These are phyloP conservation scores for Artemisia tridentata DNA, from an alignment of 129 eudicot species.

Conservation along the genomic window DNA sequence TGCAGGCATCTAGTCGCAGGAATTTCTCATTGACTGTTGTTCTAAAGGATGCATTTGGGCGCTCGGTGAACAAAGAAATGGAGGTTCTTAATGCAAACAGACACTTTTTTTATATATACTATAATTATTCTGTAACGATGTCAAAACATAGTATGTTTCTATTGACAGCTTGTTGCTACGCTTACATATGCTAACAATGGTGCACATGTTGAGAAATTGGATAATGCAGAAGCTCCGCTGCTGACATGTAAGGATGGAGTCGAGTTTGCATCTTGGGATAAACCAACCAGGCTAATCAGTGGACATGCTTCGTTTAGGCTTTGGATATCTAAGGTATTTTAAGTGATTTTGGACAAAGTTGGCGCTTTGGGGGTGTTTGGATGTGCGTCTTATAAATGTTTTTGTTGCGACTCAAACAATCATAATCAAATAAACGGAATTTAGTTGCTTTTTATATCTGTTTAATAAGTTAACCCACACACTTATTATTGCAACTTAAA, in stretches of 20 bases:
- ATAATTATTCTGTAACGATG: not conserved
- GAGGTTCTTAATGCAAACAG: slow-evolving; percentile 50
- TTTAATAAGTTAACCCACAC: not conserved
- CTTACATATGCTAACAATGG: slow-evolving; percentile 69
- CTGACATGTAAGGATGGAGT: slow-evolving; percentile 62
- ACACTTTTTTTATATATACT: slow-evolving; percentile 8
- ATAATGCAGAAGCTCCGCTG: slow-evolving; percentile 77
- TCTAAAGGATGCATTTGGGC: slow-evolving; percentile 58
- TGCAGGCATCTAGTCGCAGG: slow-evolving; percentile 78
- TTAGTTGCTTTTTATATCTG: not conserved
- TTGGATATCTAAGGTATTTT: slow-evolving; percentile 75
- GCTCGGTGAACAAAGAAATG: slow-evolving; percentile 55
- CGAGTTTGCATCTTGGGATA: slow-evolving; percentile 72
- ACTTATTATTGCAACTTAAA: not conserved
- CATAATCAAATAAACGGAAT: not conserved
- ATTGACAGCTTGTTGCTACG: slow-evolving; percentile 73
- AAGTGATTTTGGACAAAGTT: slow-evolving; percentile 1
- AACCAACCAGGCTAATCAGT: slow-evolving; percentile 59
- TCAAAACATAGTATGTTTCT: slow-evolving; percentile 8
- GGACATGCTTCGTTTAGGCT: slow-evolving; percentile 86
- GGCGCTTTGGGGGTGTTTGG: not conserved
- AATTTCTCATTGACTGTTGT: slow-evolving; percentile 66
- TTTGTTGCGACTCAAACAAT: not conserved
- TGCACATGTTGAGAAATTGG: slow-evolving; percentile 58
- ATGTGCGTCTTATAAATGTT: not conserved